A percentile compares a stretch with the other conserved stretches of the same genome.
phyloP scores from a whole-genome alignment of 2,329 filamentous ascomycete species.

The Colletotrichum ledebouriae region DNA sequence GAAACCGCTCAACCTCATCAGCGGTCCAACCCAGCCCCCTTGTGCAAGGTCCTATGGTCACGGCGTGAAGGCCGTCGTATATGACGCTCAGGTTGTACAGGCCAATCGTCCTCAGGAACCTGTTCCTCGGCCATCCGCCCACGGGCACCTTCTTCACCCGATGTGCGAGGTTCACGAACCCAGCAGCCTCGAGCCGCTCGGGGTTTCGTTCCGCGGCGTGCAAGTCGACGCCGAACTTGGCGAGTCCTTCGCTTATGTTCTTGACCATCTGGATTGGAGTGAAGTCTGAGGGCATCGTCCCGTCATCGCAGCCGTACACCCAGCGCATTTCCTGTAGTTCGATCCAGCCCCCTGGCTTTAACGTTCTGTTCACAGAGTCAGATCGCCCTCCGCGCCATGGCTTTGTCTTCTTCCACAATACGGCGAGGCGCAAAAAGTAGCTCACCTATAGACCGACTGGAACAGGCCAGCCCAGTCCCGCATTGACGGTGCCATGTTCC shows the following conservation, averaged over 20 bases:
- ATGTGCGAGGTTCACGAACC: slow-evolving; percentile 68
- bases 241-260: slow-evolving; percentile 45
- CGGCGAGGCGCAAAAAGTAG: slow-evolving; percentile 58
- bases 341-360: slow-evolving; percentile 67
- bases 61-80: slow-evolving; percentile 57
- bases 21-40: slow-evolving; percentile 56
- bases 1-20: slow-evolving; percentile 61
- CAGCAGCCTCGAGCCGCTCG: slow-evolving; percentile 59
- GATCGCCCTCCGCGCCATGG: slow-evolving; percentile 49
- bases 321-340: slow-evolving; percentile 65
- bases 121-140: slow-evolving; percentile 66
- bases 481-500: slow-evolving; percentile 60
- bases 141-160: slow-evolving; percentile 66
- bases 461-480: slow-evolving; percentile 66
- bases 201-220: slow-evolving; percentile 53
- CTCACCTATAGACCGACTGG: slow-evolving; percentile 67
- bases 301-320: slow-evolving; percentile 59
- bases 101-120: slow-evolving; percentile 58
- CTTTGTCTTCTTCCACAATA: slow-evolving; percentile 50
- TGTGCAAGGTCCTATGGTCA: slow-evolving; percentile 57
- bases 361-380: slow-evolving; percentile 62
- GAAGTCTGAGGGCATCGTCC: slow-evolving; percentile 56
- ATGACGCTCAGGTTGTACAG: slow-evolving; percentile 58
- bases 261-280: slow-evolving; percentile 43
- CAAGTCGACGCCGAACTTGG: slow-evolving; percentile 57